Evolutionary conservation across 768 basidiomycete species (phyloP).

Genomic region (Kondoa malvinella): DNA sequence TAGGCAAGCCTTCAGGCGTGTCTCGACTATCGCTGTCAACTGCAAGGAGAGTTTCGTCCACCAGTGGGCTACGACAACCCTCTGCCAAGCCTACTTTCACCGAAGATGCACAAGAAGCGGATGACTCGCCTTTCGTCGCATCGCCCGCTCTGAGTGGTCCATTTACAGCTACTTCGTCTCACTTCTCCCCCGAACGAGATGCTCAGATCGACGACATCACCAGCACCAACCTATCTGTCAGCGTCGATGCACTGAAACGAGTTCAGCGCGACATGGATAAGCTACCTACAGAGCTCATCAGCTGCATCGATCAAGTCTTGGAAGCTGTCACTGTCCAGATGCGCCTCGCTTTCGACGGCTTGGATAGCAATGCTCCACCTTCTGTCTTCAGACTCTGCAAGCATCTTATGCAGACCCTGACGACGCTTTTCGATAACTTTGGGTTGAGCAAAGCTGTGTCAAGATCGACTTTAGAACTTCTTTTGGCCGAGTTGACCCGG

Average conservation of each 20-base stretch:
- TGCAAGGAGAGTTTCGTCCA: not conserved
- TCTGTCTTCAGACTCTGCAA: constrained; percentile 71
- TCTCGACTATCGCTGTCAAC: not conserved
- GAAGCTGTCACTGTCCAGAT: constrained; percentile 82
- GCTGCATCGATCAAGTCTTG: constrained; percentile 55
- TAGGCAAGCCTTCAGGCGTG: constrained; percentile 4
- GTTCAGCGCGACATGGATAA: constrained; percentile 70
- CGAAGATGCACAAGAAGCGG: constrained; percentile 18
- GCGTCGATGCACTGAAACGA: constrained; percentile 84
- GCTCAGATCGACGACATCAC: constrained; percentile 43
- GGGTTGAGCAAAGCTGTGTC: constrained; percentile 74
- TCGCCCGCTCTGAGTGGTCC: not conserved
- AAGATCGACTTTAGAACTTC: constrained; percentile 60
- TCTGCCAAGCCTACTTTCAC: constrained; percentile 3
- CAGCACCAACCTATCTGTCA: constrained; percentile 64
- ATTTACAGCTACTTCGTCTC: constrained; percentile 39
- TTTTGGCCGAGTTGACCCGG: constrained; percentile 81
- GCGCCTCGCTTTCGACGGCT: constrained; percentile 65
- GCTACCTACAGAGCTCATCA: constrained; percentile 61
- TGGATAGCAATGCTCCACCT: constrained; percentile 10
- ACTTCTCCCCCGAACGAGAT: constrained; percentile 10
- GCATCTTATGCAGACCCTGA: constrained; percentile 89
- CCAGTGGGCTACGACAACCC: not conserved
- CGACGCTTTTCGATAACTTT: constrained; percentile 80
- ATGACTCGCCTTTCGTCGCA: constrained; percentile 2